phyloP scores from a whole-genome alignment of 129 eudicot genomes.

The Daucus carota region DNA sequence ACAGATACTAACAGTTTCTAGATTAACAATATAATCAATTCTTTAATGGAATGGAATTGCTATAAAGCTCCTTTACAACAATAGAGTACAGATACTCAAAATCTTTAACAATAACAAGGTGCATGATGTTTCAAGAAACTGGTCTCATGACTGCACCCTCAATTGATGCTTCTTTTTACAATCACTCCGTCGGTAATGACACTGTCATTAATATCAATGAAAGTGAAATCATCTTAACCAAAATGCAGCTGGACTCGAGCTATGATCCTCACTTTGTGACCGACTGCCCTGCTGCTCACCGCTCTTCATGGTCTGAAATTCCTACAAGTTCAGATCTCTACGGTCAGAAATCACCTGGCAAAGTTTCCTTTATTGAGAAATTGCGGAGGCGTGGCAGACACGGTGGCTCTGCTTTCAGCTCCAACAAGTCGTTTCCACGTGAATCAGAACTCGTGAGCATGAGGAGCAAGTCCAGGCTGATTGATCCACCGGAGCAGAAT shows the following conservation, averaged over 20 bases:
- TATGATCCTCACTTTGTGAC: constrained; percentile 34
- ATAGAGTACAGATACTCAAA: background rate
- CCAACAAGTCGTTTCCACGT: background rate
- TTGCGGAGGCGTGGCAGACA: background rate
- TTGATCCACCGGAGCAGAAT: background rate
- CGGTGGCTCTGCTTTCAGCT: background rate
- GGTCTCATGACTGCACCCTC: background rate
- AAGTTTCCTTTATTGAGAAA: background rate
- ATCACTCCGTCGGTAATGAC: background rate
- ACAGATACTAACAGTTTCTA: background rate
- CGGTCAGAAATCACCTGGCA: background rate
- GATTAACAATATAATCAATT: background rate
- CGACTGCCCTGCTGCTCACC: constrained; percentile 23
- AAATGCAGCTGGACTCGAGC: constrained; percentile 34
- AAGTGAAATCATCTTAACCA: constrained; percentile 12
- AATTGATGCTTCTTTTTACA: background rate
- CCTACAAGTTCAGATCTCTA: background rate
- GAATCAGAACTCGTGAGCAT: background rate
- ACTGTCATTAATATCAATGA: constrained; percentile 8
- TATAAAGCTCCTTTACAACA: background rate
- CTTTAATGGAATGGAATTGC: background rate
- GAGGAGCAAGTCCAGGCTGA: background rate
- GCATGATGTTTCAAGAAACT: background rate
- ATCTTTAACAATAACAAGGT: background rate
- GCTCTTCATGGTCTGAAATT: background rate